phyloP scores from a whole-genome alignment of 176 grass and related monocot species.

The Hyparrhenia diplandra region DNA sequence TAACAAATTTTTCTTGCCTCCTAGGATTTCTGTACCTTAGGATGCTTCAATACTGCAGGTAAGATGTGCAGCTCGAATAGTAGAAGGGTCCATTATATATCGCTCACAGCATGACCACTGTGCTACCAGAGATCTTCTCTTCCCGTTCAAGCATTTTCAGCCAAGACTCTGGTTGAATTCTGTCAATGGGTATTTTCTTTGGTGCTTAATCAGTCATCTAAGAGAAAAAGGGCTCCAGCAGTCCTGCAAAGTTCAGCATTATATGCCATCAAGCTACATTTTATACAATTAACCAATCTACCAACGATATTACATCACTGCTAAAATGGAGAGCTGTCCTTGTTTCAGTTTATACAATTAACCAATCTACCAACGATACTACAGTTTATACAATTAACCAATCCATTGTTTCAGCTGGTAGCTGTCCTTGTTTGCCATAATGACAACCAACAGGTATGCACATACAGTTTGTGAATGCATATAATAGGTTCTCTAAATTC shows the following conservation, averaged over 20 bases:
- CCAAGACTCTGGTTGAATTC: not conserved
- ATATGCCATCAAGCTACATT: not conserved
- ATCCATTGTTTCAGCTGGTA: not conserved
- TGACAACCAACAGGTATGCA: not conserved
- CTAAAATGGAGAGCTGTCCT: not conserved
- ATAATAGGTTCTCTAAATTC: not conserved
- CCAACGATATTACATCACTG: not conserved
- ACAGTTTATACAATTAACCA: too few species aligned
- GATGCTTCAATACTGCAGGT: not conserved
- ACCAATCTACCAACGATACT: not conserved
- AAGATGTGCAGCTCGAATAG: not conserved
- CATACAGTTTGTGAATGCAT: not conserved
- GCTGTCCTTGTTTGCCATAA: not conserved
- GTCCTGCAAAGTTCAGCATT: not conserved
- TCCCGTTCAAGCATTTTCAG: not conserved
- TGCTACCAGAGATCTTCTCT: not conserved
- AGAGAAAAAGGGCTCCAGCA: not conserved
- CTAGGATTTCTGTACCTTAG: not conserved
- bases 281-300: not conserved
- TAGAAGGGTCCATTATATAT: not conserved
- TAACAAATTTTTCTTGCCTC: not conserved
- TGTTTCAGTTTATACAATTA: too few species aligned
- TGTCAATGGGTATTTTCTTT: not conserved
- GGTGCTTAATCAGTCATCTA: not conserved
- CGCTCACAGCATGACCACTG: not conserved